Evolutionary conservation across 2,329 filamentous ascomycete species (phyloP), one percentile per base, ranked within the genome.

Genomic region (Xylaria sp.): DNA sequence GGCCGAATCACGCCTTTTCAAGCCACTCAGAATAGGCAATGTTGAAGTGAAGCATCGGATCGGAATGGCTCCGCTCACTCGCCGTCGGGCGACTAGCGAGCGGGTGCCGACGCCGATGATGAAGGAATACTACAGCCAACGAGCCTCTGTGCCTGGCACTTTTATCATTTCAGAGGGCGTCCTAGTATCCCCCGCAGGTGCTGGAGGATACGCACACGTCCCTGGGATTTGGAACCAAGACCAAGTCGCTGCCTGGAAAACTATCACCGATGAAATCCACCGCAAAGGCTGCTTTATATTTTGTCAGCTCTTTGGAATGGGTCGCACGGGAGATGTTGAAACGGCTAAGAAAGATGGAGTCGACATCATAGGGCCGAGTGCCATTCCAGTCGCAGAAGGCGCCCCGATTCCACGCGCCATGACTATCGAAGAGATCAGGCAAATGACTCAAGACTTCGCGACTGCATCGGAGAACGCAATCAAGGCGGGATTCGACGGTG

Each of bases 371-470:
- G 78, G 73, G 4, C 79, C 80, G 1, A 79, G 76, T 63, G 72
- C 74, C 6, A 74, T 79, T 36, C 74, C 81, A 0, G 77, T 74
- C 40, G 66, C 62, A 53, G 73, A 73, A 53, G 67, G 70, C 13
- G 70, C 74, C 42, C 69, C 75, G 6, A 61, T 63, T 0, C 91
- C 91, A 2, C 87, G 85, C 64, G 88, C 84, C 31, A 87, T 94
- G 86, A 90, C 87, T 0, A 80, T 86, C 28, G 80, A 84, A 1
- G 90, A 93, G 51, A 93, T 94, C 66, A 83, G 88, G 66, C 78
- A 86, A 5, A 81, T 90, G 70, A 91, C 92, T 79, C 76, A 77
- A 5, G 87, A 87, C 2, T 93, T 86, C 80, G 85, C 83, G 1
- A 85, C 82, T 0, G 85, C 84, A 0, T 81, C 84, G 0, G 81